Percentiles rank a stretch among this genome's conserved stretches.
phyloP scores from a whole-genome alignment of 352 stramenopile genomes.

The Globisporangium uncinulatum region DNA sequence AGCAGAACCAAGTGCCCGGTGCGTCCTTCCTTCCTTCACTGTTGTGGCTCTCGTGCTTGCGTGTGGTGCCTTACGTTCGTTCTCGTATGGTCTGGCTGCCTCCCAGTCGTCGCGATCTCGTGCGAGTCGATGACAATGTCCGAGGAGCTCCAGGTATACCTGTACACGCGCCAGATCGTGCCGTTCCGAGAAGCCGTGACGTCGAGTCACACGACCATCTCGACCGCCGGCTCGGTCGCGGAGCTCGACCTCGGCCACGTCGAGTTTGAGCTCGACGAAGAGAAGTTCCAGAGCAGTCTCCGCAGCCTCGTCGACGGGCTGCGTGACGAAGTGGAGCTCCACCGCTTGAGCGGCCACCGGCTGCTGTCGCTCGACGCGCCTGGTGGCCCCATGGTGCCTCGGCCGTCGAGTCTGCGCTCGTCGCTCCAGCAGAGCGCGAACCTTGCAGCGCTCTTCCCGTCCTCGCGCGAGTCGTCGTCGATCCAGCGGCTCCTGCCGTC shows the following conservation, averaged over 20 bases:
- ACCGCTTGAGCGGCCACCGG: constrained; percentile 31
- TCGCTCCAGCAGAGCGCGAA: constrained; percentile 12
- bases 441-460: constrained; percentile 11
- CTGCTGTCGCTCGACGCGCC: constrained; percentile 14
- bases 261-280: constrained; percentile 54
- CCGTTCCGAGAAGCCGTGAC: constrained; percentile 58
- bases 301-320: constrained; percentile 67
- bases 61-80: constrained; percentile 4
- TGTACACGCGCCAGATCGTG: constrained; percentile 78
- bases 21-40: background rate
- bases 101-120: constrained; percentile 58
- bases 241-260: constrained; percentile 20
- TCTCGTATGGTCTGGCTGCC: too few relatives aligned
- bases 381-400: constrained; percentile 12
- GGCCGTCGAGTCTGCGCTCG: constrained; percentile 7
- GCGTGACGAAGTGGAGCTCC: constrained; percentile 70
- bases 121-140: constrained; percentile 51
- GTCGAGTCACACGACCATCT: constrained; percentile 28
- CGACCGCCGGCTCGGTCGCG: constrained; percentile 12
- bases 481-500: constrained; percentile 8
- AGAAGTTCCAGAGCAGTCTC: constrained; percentile 59
- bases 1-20: constrained; percentile 47
- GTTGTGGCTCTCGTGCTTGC: constrained; percentile 5
- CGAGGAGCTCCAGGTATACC: constrained; percentile 69
- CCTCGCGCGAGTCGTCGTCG: constrained; percentile 6